Conservation (phyloP, 2,329 filamentous ascomycete species). For the Alternaria arbusti region DNA sequence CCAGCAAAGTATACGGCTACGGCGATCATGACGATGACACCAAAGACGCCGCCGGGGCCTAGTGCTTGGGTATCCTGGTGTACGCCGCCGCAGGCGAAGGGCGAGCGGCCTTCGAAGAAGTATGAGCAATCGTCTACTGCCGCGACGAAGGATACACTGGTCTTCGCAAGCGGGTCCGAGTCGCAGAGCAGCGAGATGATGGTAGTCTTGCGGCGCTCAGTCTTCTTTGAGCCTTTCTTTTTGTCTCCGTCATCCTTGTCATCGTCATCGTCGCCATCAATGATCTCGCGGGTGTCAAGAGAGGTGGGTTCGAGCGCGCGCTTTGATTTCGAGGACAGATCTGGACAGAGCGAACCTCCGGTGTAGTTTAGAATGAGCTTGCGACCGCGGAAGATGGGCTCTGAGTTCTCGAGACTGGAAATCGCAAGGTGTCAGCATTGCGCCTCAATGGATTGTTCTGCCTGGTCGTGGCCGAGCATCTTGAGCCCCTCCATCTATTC, state of each 20-base stretch:
- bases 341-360: slow-evolving; percentile 56
- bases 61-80: slow-evolving; percentile 64
- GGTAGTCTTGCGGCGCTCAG: slow-evolving; percentile 73
- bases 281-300: slow-evolving; percentile 44
- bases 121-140: slow-evolving; percentile 92
- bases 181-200: slow-evolving; percentile 95
- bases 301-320: slow-evolving; percentile 31
- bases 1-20: slow-evolving; percentile 89
- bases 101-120: slow-evolving; percentile 90
- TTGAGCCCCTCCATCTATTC: background rate
- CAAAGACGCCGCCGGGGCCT: slow-evolving; percentile 79
- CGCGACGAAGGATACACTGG: slow-evolving; percentile 82
- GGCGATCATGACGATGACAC: slow-evolving; percentile 79
- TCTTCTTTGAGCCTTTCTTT: slow-evolving; percentile 58
- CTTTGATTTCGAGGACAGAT: slow-evolving; percentile 31
- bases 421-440: slow-evolving; percentile 20
- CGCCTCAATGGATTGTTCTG: background rate
- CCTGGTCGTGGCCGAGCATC: background rate
- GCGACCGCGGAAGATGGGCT: slow-evolving; percentile 67
- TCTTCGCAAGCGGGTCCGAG: slow-evolving; percentile 73
- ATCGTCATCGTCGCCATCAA: slow-evolving; percentile 50
- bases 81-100: slow-evolving; percentile 80
- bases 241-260: slow-evolving; percentile 42
- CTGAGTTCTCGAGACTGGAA: slow-evolving; percentile 61
- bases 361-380: slow-evolving; percentile 64